phyloP scores from a whole-genome alignment of 352 stramenopile species.

The Phytopythium montanum region DNA sequence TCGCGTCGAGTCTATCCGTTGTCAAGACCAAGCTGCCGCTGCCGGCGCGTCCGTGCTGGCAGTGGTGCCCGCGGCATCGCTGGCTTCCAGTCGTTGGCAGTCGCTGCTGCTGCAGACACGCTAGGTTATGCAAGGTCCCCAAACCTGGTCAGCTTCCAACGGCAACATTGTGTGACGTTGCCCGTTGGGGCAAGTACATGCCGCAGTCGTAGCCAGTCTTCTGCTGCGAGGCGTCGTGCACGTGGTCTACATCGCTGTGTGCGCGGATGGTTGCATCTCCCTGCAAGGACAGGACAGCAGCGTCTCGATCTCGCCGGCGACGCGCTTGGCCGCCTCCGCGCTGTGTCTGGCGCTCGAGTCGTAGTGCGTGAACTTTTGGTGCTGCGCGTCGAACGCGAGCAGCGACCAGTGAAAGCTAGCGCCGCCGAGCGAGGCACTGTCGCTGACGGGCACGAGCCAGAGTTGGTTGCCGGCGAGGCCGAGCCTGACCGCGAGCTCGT shows the following conservation, averaged over 20 bases:
- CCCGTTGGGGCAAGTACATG: slow-evolving; percentile 78
- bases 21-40: no score
- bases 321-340: slow-evolving; percentile 32
- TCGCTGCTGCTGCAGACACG: no score
- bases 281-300: slow-evolving; percentile 21
- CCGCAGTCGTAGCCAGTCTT: slow-evolving; percentile 79
- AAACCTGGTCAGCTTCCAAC: no score
- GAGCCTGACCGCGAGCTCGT: slow-evolving; percentile 48
- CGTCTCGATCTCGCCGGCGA: slow-evolving; percentile 36
- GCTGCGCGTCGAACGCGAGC: slow-evolving; percentile 33
- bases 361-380: slow-evolving; percentile 49
- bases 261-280: slow-evolving; percentile 8
- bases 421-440: slow-evolving; percentile 54
- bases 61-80: no score
- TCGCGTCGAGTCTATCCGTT: no score
- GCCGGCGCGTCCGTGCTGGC: no score
- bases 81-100: no score
- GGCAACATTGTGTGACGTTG: no score
- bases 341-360: slow-evolving; percentile 75
- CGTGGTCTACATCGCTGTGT: slow-evolving; percentile 21
- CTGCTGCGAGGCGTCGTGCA: slow-evolving; percentile 56
- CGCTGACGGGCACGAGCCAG: slow-evolving; percentile 65
- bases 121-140: no score
- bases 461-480: slow-evolving; percentile 31
- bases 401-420: slow-evolving; percentile 78